A percentile compares a stretch with the other conserved stretches of the same genome.
phyloP scores from a whole-genome alignment of 345 rosid genomes.

The Litchi chinensis region DNA sequence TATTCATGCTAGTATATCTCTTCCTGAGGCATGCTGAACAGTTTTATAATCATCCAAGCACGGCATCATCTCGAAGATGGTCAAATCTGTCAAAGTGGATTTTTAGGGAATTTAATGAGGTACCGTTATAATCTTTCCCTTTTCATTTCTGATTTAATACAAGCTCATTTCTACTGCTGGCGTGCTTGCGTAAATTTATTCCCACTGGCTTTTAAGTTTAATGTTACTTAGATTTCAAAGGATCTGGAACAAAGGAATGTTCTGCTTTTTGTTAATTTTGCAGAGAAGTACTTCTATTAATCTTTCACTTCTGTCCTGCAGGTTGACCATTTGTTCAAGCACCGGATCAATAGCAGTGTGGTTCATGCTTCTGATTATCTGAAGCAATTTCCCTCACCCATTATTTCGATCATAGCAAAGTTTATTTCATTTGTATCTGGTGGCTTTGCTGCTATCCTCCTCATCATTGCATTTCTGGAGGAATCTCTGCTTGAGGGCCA shows the following conservation, averaged over 20 bases:
- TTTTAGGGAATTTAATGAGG: conserved; percentile 98
- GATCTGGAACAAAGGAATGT: neutral
- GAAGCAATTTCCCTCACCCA: conserved; percentile 90
- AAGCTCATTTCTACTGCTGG: conserved; percentile 1
- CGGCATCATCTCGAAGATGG: conserved; percentile 98
- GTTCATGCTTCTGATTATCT: conserved; percentile 83
- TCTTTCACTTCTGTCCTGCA: conserved; percentile 32
- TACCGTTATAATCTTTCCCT: conserved; percentile 23
- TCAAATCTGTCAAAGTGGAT: conserved; percentile 97
- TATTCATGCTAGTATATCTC: conserved; percentile 93
- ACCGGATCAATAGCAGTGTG: conserved; percentile 87
- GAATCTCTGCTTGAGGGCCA: conserved; percentile 99
- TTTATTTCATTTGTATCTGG: conserved; percentile 96
- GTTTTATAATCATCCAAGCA: conserved; percentile 94
- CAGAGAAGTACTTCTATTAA: conserved; percentile 11
- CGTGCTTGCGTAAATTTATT: neutral
- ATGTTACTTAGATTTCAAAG: neutral
- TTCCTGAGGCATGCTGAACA: conserved; percentile 98
- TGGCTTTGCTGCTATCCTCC: conserved; percentile 92
- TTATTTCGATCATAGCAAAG: conserved; percentile 85
- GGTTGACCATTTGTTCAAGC: conserved; percentile 99
- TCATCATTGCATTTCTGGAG: conserved; percentile 96
- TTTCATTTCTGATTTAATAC: neutral
- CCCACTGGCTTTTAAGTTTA: neutral
- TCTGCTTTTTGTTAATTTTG: neutral